A percentile compares a stretch with the other conserved stretches of the same genome.
Evolutionary conservation across 495 filamentous ascomycete genomes (phyloP).

Genomic region (Hyaloscypha hepaticicola): DNA sequence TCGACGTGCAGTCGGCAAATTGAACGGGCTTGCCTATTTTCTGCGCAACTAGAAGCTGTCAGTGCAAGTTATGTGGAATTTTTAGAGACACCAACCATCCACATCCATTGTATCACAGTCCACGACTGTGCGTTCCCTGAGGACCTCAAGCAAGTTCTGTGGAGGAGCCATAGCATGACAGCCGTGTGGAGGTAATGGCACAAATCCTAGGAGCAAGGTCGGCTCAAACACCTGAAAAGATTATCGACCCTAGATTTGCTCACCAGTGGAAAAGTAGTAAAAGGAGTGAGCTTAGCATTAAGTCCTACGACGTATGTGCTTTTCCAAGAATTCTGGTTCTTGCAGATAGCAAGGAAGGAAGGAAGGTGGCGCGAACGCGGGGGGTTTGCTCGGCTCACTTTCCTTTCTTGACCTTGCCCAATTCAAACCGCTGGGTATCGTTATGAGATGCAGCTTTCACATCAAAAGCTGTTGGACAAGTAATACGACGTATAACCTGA

Average conservation of each 20-base stretch:
- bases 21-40: constrained; percentile 44
- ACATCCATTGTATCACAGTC: constrained; percentile 63
- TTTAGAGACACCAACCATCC: constrained; percentile 40
- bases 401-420: neutral
- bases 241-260: neutral
- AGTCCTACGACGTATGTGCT: neutral
- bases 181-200: constrained; percentile 1
- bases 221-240: neutral
- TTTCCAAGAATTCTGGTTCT: neutral
- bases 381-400: neutral
- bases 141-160: constrained; percentile 25
- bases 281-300: neutral
- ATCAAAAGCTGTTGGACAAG: too few species aligned
- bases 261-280: neutral
- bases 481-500: neutral
- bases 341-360: constrained; percentile 5
- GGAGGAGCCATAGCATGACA: constrained; percentile 35
- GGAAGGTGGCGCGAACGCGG: constrained; percentile 16
- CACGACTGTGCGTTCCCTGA: constrained; percentile 50
- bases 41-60: constrained; percentile 46
- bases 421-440: too few species aligned
- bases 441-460: neutral
- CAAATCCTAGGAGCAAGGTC: neutral
- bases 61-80: constrained; percentile 9
- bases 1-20: constrained; percentile 66